phyloP scores from a whole-genome alignment of 2,329 filamentous ascomycete genomes.

The Trichoderma simmonsii region DNA sequence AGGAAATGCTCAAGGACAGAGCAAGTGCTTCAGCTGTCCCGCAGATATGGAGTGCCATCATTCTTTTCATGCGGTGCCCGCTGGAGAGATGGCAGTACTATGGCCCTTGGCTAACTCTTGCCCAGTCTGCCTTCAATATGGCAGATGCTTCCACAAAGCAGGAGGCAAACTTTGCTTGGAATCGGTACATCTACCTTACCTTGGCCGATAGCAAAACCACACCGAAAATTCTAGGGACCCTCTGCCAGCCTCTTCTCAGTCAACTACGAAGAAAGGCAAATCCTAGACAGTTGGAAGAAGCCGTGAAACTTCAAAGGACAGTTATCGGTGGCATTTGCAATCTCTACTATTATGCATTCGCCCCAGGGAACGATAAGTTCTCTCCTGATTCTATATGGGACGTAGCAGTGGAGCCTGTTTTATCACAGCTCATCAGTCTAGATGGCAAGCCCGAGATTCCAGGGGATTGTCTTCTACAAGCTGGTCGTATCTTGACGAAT shows the following conservation, averaged over 20 bases:
- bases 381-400: conserved; percentile 79
- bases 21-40: conserved; percentile 60
- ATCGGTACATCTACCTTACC: conserved; percentile 73
- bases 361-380: conserved; percentile 62
- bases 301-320: conserved; percentile 46
- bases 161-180: conserved; percentile 83
- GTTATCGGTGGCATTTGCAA: conserved; percentile 72
- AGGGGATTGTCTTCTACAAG: conserved; percentile 54
- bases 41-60: conserved; percentile 82
- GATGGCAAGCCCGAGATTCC: conserved; percentile 37
- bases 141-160: conserved; percentile 66
- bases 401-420: conserved; percentile 63
- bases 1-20: conserved; percentile 63
- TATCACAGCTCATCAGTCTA: conserved; percentile 52
- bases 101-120: conserved; percentile 70
- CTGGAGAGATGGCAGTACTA: conserved; percentile 70
- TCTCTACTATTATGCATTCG: conserved; percentile 78
- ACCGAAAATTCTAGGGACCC: conserved; percentile 35
- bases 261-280: conserved; percentile 65
- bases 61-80: conserved; percentile 70
- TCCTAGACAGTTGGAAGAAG: conserved; percentile 54
- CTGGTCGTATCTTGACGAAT: conserved; percentile 66
- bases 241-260: conserved; percentile 65
- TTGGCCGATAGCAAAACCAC: conserved; percentile 60
- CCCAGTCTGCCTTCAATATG: conserved; percentile 82